Evolutionary conservation across 2,329 filamentous ascomycete genomes (phyloP).

Genomic region (Fusarium xyrophilum): DNA sequence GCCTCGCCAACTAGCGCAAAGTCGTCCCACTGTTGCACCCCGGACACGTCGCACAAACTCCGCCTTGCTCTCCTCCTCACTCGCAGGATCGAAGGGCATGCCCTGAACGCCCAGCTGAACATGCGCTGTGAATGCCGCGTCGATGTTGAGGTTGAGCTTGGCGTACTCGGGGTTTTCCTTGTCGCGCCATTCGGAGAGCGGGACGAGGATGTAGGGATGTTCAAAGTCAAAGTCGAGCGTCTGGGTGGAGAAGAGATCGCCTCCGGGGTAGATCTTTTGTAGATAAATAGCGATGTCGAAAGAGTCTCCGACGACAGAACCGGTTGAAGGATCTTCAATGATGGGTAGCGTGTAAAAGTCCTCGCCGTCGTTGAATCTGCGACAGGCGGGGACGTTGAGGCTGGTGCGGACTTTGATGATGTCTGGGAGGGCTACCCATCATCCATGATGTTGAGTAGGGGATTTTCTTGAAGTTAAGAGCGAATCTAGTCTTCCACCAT

Average conservation of each 20-base stretch:
- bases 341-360: slow-evolving; percentile 69
- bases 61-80: slow-evolving; percentile 52
- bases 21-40: slow-evolving; percentile 53
- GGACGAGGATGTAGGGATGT: slow-evolving; percentile 26
- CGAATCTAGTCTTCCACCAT: slow-evolving; percentile 48
- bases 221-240: slow-evolving; percentile 50
- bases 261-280: slow-evolving; percentile 58
- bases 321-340: slow-evolving; percentile 54
- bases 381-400: slow-evolving; percentile 56
- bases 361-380: slow-evolving; percentile 62
- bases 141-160: slow-evolving; percentile 62
- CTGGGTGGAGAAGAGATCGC: slow-evolving; percentile 56
- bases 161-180: slow-evolving; percentile 49
- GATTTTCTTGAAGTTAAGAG: slow-evolving; percentile 52
- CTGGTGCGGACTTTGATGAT: slow-evolving; percentile 55
- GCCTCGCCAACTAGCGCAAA: slow-evolving; percentile 49
- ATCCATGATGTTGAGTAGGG: slow-evolving; percentile 52
- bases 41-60: slow-evolving; percentile 58
- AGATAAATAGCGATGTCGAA: slow-evolving; percentile 71
- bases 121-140: slow-evolving; percentile 60
- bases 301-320: slow-evolving; percentile 61
- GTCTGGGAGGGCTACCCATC: slow-evolving; percentile 61
- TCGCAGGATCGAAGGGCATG: slow-evolving; percentile 60
- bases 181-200: slow-evolving; percentile 47
- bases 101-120: slow-evolving; percentile 48